A percentile compares a stretch with the other conserved stretches of the same genome.
Evolutionary conservation across 805 yeast species (phyloP).

Genomic region (Yarrowia divulgata): DNA sequence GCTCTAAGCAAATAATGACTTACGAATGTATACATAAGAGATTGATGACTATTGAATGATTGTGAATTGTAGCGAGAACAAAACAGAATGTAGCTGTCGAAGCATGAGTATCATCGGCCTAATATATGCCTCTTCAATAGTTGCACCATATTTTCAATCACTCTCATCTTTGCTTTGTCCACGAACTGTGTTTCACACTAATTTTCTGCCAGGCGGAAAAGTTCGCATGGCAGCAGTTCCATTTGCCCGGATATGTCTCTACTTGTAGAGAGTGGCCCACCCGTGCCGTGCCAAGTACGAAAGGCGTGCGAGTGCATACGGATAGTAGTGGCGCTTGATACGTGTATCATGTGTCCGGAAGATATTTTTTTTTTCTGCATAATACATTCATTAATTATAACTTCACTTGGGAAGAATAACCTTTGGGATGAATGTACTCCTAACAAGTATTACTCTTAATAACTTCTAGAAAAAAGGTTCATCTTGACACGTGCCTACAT

Average conservation of each 20-base stretch:
- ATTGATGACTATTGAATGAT: constrained; percentile 34
- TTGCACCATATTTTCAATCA: constrained; percentile 12
- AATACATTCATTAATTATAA: too few relatives aligned
- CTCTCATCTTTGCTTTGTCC: constrained; percentile 20
- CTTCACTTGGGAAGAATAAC: too few relatives aligned
- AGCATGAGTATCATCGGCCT: too few relatives aligned
- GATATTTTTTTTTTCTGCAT: too few relatives aligned
- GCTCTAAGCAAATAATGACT: constrained; percentile 39
- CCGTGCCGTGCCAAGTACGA: constrained; percentile 12
- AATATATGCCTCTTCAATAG: background rate
- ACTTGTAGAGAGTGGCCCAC: background rate
- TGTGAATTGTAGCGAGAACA: background rate
- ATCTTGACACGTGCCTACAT: too few relatives aligned
- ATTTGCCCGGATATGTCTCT: background rate
- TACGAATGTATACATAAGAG: constrained; percentile 37
- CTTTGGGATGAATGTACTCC: too few relatives aligned
- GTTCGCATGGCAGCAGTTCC: constrained; percentile 13
- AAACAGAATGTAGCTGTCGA: too few relatives aligned
- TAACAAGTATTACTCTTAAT: too few relatives aligned
- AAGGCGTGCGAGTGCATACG: too few relatives aligned
- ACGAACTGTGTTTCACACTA: constrained; percentile 9
- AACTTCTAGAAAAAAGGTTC: too few relatives aligned
- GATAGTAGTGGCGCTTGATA: background rate
- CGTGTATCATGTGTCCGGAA: background rate
- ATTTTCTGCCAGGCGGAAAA: background rate